Evolutionary conservation across 192 early-diverging fungal genomes (phyloP).

Genomic region (Glomus cerebriforme): DNA sequence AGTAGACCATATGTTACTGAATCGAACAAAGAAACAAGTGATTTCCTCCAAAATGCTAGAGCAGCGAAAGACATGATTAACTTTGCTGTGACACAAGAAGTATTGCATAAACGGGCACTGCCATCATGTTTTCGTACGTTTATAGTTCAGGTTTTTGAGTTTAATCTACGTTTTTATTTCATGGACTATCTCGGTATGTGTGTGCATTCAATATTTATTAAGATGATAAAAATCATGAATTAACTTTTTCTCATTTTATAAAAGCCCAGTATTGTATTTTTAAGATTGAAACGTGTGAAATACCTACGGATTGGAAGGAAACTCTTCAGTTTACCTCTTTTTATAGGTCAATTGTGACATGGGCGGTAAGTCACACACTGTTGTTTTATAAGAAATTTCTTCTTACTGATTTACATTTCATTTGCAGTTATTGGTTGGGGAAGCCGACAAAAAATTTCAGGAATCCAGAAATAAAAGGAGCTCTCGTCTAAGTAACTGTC

Average conservation of each 20-base stretch:
- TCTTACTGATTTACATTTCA: conserved; percentile 28
- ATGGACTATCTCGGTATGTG: conserved; percentile 32
- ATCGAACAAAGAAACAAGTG: conserved; percentile 4
- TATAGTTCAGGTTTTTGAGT: conserved; percentile 28
- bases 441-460: conserved; percentile 23
- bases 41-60: conserved; percentile 27
- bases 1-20: conserved; percentile 21
- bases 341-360: conserved; percentile 23
- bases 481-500: neutral
- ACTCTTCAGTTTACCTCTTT: conserved; percentile 21
- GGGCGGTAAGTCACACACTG: conserved; percentile 19
- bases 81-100: conserved; percentile 24
- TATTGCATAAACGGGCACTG: conserved; percentile 9
- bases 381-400: conserved; percentile 8
- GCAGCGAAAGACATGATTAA: conserved; percentile 33
- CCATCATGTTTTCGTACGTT: conserved; percentile 15
- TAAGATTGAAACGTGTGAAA: conserved; percentile 25
- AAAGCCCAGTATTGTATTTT: conserved; percentile 19
- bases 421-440: conserved; percentile 19
- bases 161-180: conserved; percentile 27
- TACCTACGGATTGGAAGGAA: conserved; percentile 3
- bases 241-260: conserved; percentile 14
- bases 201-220: neutral
- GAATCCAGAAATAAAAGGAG: conserved; percentile 18
- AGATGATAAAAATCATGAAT: neutral